phyloP scores from a whole-genome alignment of 2,329 filamentous ascomycete species.

The Chaetomium globosum region DNA sequence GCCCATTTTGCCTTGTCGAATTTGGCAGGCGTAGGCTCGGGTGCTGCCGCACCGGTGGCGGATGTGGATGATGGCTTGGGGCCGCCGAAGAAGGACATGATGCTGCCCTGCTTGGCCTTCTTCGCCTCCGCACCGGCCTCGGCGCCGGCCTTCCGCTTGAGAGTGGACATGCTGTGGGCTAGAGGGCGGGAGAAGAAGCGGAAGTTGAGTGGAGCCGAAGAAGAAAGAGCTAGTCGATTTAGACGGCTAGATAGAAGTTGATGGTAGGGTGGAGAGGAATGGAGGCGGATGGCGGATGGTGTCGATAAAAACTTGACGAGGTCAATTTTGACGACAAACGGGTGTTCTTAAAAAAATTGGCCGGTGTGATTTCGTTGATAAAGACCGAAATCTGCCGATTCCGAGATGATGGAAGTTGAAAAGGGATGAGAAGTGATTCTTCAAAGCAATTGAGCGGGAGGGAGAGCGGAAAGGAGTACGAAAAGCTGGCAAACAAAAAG shows the following conservation, averaged over 20 bases:
- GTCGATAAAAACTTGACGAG: conserved; percentile 1
- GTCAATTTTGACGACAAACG: conserved; percentile 12
- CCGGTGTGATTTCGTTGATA: neutral
- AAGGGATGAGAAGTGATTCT: neutral
- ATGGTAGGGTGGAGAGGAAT: conserved; percentile 5
- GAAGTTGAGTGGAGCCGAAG: conserved; percentile 21
- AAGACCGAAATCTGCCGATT: neutral
- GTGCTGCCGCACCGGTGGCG: conserved; percentile 25
- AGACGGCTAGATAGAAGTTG: neutral
- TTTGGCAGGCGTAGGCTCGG: conserved; percentile 49
- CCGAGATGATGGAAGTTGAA: neutral
- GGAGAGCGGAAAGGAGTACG: conserved; percentile 12
- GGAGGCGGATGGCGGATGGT: neutral
- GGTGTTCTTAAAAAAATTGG: neutral
- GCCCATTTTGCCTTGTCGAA: conserved; percentile 94
- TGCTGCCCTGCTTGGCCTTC: conserved; percentile 72
- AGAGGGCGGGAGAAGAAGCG: conserved; percentile 7
- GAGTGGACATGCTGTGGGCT: conserved; percentile 51
- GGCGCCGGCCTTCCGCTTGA: conserved; percentile 68
- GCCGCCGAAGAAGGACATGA: conserved; percentile 84
- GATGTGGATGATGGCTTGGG: conserved; percentile 55
- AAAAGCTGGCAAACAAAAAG: conserved; percentile 20
- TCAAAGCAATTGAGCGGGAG: conserved; percentile 2
- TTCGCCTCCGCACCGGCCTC: conserved; percentile 58
- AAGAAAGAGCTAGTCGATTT: conserved; percentile 13